Evolutionary conservation across 495 filamentous ascomycete genomes (phyloP).

Genomic region (Penicillium cinerascens): DNA sequence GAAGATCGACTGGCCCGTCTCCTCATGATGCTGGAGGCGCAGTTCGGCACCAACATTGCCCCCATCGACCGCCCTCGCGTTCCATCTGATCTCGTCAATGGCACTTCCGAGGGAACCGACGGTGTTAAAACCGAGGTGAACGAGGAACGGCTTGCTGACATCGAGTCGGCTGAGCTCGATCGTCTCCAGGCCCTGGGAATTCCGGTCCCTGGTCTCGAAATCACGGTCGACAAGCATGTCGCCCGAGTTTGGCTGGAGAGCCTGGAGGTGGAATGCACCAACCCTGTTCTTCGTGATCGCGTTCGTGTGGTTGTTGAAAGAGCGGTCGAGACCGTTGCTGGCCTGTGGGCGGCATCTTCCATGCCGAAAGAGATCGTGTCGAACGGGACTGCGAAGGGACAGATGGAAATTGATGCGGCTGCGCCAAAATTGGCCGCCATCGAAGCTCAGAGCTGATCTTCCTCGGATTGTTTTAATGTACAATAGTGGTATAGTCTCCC

Average conservation of each 20-base stretch:
- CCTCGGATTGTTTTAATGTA: slow-evolving; percentile 13
- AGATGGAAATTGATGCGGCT: slow-evolving; percentile 11
- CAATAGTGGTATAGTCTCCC: slow-evolving; percentile 14
- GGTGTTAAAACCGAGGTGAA: slow-evolving; percentile 26
- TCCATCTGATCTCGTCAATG: slow-evolving; percentile 38
- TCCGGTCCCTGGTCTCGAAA: slow-evolving; percentile 81
- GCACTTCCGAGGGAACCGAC: slow-evolving; percentile 28
- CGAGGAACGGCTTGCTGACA: slow-evolving; percentile 48
- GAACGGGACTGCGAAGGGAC: slow-evolving; percentile 17
- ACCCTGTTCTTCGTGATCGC: slow-evolving; percentile 68
- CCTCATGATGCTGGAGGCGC: slow-evolving; percentile 93
- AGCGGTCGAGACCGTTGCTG: slow-evolving; percentile 85
- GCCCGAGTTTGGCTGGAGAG: slow-evolving; percentile 90
- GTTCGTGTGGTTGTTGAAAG: slow-evolving; percentile 87
- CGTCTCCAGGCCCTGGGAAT: slow-evolving; percentile 77
- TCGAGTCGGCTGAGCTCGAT: slow-evolving; percentile 58
- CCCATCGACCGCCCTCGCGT: slow-evolving; percentile 70
- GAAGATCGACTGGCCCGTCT: slow-evolving; percentile 76
- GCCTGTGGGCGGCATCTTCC: slow-evolving; percentile 55
- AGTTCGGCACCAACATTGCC: slow-evolving; percentile 76
- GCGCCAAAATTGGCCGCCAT: slow-evolving; percentile 22
- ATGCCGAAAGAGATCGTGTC: slow-evolving; percentile 16
- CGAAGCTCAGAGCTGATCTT: slow-evolving; percentile 25
- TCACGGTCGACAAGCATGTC: slow-evolving; percentile 82
- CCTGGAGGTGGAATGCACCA: slow-evolving; percentile 81